Conservation (phyloP, 768 basidiomycete genomes). For the Exsudoporus frostii region DNA sequence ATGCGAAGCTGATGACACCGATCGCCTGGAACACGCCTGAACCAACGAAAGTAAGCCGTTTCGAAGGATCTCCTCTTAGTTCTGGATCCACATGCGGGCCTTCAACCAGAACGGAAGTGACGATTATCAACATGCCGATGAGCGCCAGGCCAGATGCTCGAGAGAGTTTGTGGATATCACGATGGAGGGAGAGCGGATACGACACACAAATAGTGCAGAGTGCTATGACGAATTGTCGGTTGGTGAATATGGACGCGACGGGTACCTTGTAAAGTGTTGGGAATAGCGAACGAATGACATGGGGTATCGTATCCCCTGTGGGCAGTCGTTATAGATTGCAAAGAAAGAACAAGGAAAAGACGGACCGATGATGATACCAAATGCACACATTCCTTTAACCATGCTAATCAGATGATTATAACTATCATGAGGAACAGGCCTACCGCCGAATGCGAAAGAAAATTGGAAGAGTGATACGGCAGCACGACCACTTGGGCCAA, state of each 20-base stretch:
- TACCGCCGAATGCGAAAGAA: constrained; percentile 94
- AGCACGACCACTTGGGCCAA: constrained; percentile 86
- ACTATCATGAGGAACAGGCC: constrained; percentile 15
- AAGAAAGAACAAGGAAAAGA: not conserved
- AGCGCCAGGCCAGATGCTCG: constrained; percentile 90
- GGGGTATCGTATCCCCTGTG: constrained; percentile 90
- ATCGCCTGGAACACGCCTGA: constrained; percentile 92
- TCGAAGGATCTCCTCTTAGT: constrained; percentile 71
- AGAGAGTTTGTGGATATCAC: constrained; percentile 96
- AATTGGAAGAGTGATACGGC: constrained; percentile 98
- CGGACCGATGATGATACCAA: constrained; percentile 87
- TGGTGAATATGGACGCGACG: constrained; percentile 71
- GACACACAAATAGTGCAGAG: constrained; percentile 87
- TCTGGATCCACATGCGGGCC: constrained; percentile 71
- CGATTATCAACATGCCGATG: constrained; percentile 92
- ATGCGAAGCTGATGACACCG: constrained; percentile 95
- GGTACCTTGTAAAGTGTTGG: constrained; percentile 66
- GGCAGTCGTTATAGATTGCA: not conserved
- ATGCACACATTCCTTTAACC: constrained; percentile 87
- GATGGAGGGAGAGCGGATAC: constrained; percentile 92
- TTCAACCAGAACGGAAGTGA: constrained; percentile 77
- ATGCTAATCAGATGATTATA: constrained; percentile 4
- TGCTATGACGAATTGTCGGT: constrained; percentile 86
- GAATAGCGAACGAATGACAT: constrained; percentile 85
- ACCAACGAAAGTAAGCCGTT: constrained; percentile 71